Evolutionary conservation across 371 early-diverging fungal genomes (phyloP).

Genomic region (Chytridium lagenaria): DNA sequence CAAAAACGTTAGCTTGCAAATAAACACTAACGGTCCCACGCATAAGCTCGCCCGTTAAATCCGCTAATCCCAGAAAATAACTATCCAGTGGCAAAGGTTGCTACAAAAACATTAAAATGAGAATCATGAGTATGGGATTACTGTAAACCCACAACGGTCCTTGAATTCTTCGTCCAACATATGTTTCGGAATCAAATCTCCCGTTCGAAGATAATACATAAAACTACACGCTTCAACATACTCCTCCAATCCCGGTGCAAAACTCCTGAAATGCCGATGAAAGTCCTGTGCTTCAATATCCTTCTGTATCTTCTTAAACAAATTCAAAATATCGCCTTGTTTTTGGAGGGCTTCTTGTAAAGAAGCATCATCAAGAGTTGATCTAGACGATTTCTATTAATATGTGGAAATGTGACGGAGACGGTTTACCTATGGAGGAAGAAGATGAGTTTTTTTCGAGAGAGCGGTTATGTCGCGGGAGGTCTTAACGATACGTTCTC

Average conservation of each 20-base stretch:
- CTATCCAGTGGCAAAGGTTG: conserved; percentile 58
- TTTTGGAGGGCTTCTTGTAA: not conserved
- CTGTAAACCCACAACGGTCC: conserved; percentile 35
- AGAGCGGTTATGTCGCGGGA: conserved; percentile 70
- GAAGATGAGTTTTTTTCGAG: conserved; percentile 70
- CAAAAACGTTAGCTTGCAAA: not conserved
- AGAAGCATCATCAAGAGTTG: not conserved
- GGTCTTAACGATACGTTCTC: conserved; percentile 67
- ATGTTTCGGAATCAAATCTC: conserved; percentile 53
- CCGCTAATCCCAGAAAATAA: conserved; percentile 69
- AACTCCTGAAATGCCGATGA: conserved; percentile 37
- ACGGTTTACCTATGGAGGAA: conserved; percentile 62
- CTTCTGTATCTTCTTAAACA: not conserved
- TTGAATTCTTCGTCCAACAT: conserved; percentile 57
- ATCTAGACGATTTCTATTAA: not conserved
- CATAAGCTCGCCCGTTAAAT: conserved; percentile 78
- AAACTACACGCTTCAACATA: conserved; percentile 72
- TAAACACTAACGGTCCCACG: conserved; percentile 33
- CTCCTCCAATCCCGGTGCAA: conserved; percentile 41
- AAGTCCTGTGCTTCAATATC: conserved; percentile 63
- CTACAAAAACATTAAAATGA: not conserved
- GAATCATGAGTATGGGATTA: not conserved
- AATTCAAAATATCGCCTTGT: not conserved
- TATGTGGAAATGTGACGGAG: not conserved
- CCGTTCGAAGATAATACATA: conserved; percentile 57